These are phyloP conservation scores for Rheum nobile DNA, from an alignment of 148 eudicot species.

Conservation along the genomic window DNA sequence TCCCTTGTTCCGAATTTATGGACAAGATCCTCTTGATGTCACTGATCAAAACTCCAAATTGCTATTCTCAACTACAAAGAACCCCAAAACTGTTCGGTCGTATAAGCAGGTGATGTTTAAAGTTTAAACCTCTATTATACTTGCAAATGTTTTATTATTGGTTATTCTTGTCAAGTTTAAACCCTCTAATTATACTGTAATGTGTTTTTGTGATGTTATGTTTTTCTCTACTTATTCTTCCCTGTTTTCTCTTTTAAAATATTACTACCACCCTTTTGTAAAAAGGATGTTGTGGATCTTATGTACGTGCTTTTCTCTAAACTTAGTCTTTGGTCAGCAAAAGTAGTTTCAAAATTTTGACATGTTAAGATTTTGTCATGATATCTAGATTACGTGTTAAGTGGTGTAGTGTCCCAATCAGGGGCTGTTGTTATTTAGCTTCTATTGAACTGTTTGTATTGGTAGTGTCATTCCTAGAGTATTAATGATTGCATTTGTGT, in stretches of 20 bases:
- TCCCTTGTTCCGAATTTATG: constrained; percentile 72
- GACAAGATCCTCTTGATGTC: constrained; percentile 51
- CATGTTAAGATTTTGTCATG: background rate
- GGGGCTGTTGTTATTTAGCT: background rate
- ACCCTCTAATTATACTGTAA: too few species aligned
- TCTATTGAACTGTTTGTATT: too few species aligned
- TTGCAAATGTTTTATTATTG: background rate
- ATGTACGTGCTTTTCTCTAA: too few species aligned
- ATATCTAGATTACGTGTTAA: background rate
- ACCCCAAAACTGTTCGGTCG: constrained; percentile 45
- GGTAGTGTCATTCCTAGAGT: too few species aligned
- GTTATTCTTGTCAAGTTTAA: background rate
- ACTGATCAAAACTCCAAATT: constrained; percentile 47
- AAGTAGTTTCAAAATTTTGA: background rate
- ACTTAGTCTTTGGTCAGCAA: too few species aligned
- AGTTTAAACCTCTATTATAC: too few species aligned
- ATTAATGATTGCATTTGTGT: too few species aligned
- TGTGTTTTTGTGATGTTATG: too few species aligned
- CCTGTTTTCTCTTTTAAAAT: too few species aligned
- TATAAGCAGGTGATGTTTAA: constrained; percentile 63
- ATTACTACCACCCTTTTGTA: too few species aligned
- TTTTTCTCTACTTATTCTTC: too few species aligned
- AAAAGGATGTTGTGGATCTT: too few species aligned
- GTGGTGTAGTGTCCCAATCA: background rate
- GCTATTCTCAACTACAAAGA: constrained; percentile 52